Evolutionary conservation across 2,329 filamentous ascomycete species (phyloP).

Genomic region (Fusarium annulatum): DNA sequence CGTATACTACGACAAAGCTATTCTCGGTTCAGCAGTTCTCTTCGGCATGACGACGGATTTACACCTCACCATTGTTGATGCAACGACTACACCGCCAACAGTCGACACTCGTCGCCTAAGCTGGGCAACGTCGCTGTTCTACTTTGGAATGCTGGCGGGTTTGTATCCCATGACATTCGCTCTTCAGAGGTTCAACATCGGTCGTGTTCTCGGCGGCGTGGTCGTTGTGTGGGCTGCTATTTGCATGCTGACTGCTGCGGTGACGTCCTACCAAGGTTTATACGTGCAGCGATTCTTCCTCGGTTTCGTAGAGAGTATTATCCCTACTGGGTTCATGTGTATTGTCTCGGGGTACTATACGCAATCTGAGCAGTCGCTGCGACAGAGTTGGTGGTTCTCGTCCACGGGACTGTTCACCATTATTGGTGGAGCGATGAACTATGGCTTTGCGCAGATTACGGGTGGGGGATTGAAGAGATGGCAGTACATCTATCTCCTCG

Average conservation of each 20-base stretch:
- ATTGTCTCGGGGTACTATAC: slow-evolving; percentile 73
- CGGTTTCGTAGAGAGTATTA: slow-evolving; percentile 70
- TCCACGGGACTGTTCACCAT: slow-evolving; percentile 69
- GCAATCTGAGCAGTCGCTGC: slow-evolving; percentile 70
- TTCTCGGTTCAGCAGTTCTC: slow-evolving; percentile 76
- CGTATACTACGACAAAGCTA: slow-evolving; percentile 68
- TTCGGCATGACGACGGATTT: slow-evolving; percentile 82
- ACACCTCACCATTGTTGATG: slow-evolving; percentile 63
- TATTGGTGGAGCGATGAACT: slow-evolving; percentile 72
- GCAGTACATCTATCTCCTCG: slow-evolving; percentile 78
- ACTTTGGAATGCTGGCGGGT: slow-evolving; percentile 81
- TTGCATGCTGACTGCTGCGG: slow-evolving; percentile 76
- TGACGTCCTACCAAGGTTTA: slow-evolving; percentile 71
- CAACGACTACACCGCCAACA: slow-evolving; percentile 59
- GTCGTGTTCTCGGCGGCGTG: slow-evolving; percentile 70
- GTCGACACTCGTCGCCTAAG: slow-evolving; percentile 75
- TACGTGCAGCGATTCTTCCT: slow-evolving; percentile 75
- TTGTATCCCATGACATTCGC: slow-evolving; percentile 79
- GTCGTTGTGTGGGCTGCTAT: slow-evolving; percentile 74
- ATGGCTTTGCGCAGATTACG: slow-evolving; percentile 72
- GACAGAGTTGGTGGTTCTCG: slow-evolving; percentile 76
- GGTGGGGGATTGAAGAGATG: slow-evolving; percentile 67
- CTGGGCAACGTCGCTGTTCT: slow-evolving; percentile 84
- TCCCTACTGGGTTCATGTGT: slow-evolving; percentile 75
- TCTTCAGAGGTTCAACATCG: slow-evolving; percentile 74